These are phyloP conservation scores for Calonectria honghensis DNA, from an alignment of 2,329 filamentous ascomycete genomes.

Conservation along the genomic window DNA sequence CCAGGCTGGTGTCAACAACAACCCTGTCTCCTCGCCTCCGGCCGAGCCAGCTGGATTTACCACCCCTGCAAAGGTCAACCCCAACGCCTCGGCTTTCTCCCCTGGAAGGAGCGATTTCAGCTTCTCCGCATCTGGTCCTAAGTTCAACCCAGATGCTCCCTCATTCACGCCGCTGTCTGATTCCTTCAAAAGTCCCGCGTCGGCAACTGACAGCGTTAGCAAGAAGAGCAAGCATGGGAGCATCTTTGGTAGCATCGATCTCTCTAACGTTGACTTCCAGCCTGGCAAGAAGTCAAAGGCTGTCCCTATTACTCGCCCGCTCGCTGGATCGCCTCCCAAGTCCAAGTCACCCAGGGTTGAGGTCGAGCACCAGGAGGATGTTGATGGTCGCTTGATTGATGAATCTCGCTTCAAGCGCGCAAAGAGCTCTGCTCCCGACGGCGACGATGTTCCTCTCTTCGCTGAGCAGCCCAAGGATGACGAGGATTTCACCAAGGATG, in stretches of 20 bases:
- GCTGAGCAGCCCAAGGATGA: constrained; percentile 71
- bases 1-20: constrained; percentile 59
- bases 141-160: constrained; percentile 85
- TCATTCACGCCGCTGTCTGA: constrained; percentile 80
- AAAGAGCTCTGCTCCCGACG: constrained; percentile 78
- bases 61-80: constrained; percentile 76
- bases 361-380: constrained; percentile 53
- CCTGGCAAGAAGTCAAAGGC: constrained; percentile 86
- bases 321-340: constrained; percentile 68
- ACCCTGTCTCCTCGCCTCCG: constrained; percentile 48
- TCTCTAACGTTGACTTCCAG: constrained; percentile 77
- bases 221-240: constrained; percentile 62
- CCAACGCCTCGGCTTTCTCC: constrained; percentile 81
- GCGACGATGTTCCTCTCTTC: constrained; percentile 85
- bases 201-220: constrained; percentile 66
- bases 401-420: constrained; percentile 85
- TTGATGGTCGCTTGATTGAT: constrained; percentile 75
- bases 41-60: constrained; percentile 43
- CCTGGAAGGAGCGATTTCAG: constrained; percentile 80
- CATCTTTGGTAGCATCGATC: constrained; percentile 83
- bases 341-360: constrained; percentile 55
- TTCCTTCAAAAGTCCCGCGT: constrained; percentile 68
- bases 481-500: constrained; percentile 50
- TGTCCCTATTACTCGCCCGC: constrained; percentile 84
- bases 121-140: constrained; percentile 79